Base-by-base conservation (phyloP, 2,329 filamentous ascomycete genomes). In the Diatrype stigma region DNA sequence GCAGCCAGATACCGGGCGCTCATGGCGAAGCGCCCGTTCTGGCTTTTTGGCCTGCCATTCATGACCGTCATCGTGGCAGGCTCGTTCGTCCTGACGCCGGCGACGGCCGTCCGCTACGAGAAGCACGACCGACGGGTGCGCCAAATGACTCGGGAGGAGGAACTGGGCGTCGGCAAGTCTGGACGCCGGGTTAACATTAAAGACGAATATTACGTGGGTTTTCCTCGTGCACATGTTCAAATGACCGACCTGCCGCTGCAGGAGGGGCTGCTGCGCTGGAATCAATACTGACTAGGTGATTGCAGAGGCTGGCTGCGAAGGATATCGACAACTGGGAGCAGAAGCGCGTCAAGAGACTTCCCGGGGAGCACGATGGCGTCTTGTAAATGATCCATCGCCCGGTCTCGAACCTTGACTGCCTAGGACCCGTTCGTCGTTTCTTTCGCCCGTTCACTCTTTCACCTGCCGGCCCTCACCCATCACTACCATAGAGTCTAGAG, bases 321-420 rank as follows among this genome's bases (percentile, higher is more conserved):
- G 94, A 97, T 66, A 73, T 97, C 54, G 93, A 99, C 64, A 82
- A 90, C 65, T 99, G 94, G 94, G 93, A 97, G 69, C 94, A 97
- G 73, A 95, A 94, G 72, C 84, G 95, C 48, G 91, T 97, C 11
- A 85, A 96, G 74, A 79, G 94, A 66, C 79, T 96, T 54, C 85
- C 89, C 19, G 94, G 94, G 59, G 95, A 99, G 70, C 87, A 83
- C 54, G 93, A 99, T 68, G 93, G 93, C 32, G 81, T 89, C 47
- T 68, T 96, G 59, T 87, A 70, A 77, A 44, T 30, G 51, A 61
- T 35, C 6, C 46, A 45, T 37, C 10, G 19, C 28, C 40, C n/a
- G n/a, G n/a, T 16, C 19, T 19, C 19, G 28, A 22, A 40, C 26
- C 19, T 40, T 19, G 12, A 2, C 12, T 19, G 12, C 1, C 12